Percentiles rank a stretch among this genome's conserved stretches.
phyloP scores from a whole-genome alignment of 2,329 filamentous ascomycete genomes.

The Magnaporthales sp. region DNA sequence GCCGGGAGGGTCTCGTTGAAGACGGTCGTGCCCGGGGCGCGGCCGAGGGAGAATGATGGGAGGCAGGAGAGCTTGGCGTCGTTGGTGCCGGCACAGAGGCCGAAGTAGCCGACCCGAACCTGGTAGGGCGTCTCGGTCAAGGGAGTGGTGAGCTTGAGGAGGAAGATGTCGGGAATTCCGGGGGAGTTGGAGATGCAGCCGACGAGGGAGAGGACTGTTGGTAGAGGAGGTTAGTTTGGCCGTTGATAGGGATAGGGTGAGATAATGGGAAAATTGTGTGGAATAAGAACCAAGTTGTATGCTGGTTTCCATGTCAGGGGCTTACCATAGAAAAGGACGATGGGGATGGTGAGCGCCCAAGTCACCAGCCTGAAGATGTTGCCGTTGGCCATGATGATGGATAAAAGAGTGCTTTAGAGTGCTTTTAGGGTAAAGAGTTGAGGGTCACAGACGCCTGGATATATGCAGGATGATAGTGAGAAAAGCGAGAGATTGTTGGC shows the following conservation, averaged over 20 bases:
- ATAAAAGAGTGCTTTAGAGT: neutral
- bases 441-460: neutral
- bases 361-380: neutral
- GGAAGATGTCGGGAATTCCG: conserved; percentile 13
- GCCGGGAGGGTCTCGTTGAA: conserved; percentile 2
- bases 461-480: neutral
- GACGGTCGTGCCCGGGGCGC: conserved; percentile 5
- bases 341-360: conserved; percentile 4
- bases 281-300: no score
- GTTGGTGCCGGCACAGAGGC: conserved; percentile 11
- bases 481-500: neutral
- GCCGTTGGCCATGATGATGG: neutral
- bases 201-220: conserved; percentile 11
- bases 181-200: conserved; percentile 15
- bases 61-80: conserved; percentile 6
- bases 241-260: no score
- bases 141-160: conserved; percentile 12
- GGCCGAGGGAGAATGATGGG: conserved; percentile 9
- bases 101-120: conserved; percentile 14
- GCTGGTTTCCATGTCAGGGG: neutral
- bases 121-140: conserved; percentile 8
- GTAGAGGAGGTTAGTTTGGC: neutral
- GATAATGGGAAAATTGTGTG: no score
- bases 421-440: neutral
- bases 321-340: conserved; percentile 6